Evolutionary conservation across 148 eudicot genomes (phyloP), one percentile per base, ranked within the genome.

Genomic region (Chenopodium berlandieri): DNA sequence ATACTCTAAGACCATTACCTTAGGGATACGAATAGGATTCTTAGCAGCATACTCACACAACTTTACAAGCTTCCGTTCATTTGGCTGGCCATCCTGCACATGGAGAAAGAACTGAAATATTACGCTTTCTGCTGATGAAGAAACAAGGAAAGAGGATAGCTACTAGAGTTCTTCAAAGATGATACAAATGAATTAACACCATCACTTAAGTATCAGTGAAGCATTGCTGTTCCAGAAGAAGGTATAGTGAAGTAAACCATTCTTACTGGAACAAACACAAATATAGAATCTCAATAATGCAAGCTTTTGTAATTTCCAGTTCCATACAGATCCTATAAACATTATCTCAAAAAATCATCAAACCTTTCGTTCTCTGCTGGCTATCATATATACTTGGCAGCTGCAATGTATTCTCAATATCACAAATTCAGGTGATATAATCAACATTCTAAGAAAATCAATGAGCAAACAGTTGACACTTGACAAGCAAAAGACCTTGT

Each of bases 11-110:
- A 25, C 75, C 67, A 58, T 72, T 80, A 94, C 99, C 94, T 96
- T 96, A 16, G 99, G 98, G 76, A 96, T 92, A 78, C 98, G 90
- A 78, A 88, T 50, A 85, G 99, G 99, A 85, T 96, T 96, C 88
- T 94, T 96, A 44, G 93, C 90, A 46, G 99, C 99, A 90, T 96
- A 96, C 90, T 96, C 99, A 82, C 98, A 96, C 75, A 96, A 86
- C 88, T 96, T 96, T 56, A 85, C 89, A 80, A 94, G 88, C 84
- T 91, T 96, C 60, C 99, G 86, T 25, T 96, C 99, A 78, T 81
- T 94, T 72, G 89, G 82, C 73, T 88, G 89, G 27, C 79, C 91
- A 76, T 89, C 94, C 98, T 96, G 89, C 86, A 90, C 54, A 78
- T 75, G 73, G 46, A 78, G 50, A 75, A 75, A 14, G 7, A 12